A percentile compares a stretch with the other conserved stretches of the same genome.
Evolutionary conservation across 305 asterid genomes (phyloP).

Genomic region (Lippia alba): DNA sequence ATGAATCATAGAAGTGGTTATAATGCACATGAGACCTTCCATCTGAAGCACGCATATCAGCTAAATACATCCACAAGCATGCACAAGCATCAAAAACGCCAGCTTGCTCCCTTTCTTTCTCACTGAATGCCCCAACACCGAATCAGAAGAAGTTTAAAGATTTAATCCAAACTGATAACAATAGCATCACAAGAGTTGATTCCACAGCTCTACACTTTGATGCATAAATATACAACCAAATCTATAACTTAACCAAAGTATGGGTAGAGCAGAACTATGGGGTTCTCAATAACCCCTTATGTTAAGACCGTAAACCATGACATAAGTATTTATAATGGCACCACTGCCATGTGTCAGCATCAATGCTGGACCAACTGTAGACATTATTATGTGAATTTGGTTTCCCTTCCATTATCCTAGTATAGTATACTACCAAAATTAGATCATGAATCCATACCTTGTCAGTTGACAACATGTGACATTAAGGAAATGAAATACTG

Average conservation of each 20-base stretch:
- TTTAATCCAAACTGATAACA: constrained; percentile 8
- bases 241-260: constrained; percentile 19
- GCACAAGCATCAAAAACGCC: constrained; percentile 83
- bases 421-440: too few species aligned
- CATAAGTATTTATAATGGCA: constrained; percentile 6
- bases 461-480: not conserved
- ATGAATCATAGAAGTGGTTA: constrained; percentile 83
- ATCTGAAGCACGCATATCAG: constrained; percentile 75
- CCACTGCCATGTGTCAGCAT: not conserved
- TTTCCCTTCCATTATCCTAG: too few species aligned
- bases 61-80: constrained; percentile 89
- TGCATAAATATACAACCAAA: too few species aligned
- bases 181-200: constrained; percentile 3
- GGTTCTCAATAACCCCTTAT: not conserved
- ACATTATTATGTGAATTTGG: not conserved
- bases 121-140: constrained; percentile 52
- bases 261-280: constrained; percentile 7
- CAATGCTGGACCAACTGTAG: constrained; percentile 22
- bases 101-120: constrained; percentile 94
- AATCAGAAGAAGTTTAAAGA: constrained; percentile 7
- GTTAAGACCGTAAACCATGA: not conserved
- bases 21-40: constrained; percentile 81
- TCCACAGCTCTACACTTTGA: not conserved
- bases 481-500: not conserved
- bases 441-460: too few species aligned